A percentile compares a stretch with the other conserved stretches of the same genome.
Conservation (phyloP, 257 asterid genomes). For the Haberlea rhodopensis region DNA sequence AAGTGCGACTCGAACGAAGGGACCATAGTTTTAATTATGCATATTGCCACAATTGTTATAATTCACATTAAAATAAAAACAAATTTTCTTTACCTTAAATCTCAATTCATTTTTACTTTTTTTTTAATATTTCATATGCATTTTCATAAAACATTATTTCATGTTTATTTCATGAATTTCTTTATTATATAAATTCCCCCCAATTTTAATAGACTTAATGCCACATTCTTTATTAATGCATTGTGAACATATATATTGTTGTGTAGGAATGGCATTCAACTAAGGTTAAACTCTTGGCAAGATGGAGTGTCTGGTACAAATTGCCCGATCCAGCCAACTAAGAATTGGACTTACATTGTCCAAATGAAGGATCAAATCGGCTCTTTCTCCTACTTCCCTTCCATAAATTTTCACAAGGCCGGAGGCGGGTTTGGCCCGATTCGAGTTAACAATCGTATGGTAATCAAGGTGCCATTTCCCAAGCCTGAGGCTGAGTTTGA, state of each 20-base stretch:
- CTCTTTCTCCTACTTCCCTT: conserved; percentile 50
- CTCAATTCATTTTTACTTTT: too few species aligned
- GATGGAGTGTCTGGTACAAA: conserved; percentile 62
- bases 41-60: too few species aligned
- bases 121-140: too few species aligned
- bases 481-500: conserved; percentile 46
- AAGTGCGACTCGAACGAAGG: too few species aligned
- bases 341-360: conserved; percentile 49
- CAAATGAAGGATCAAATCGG: conserved; percentile 63
- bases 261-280: conserved; percentile 56
- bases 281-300: conserved; percentile 58
- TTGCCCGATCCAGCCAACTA: conserved; percentile 49
- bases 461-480: conserved; percentile 33
- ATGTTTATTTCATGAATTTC: too few species aligned
- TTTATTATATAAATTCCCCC: too few species aligned
- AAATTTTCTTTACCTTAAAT: too few species aligned
- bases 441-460: conserved; percentile 35
- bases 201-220: background rate
- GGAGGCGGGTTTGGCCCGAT: conserved; percentile 60
- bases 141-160: too few species aligned
- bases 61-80: too few species aligned
- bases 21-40: too few species aligned
- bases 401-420: conserved; percentile 42
- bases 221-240: background rate
- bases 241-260: background rate